Base-by-base conservation (phyloP, 73 alveolate species). In the Paraurostyla sp. region DNA sequence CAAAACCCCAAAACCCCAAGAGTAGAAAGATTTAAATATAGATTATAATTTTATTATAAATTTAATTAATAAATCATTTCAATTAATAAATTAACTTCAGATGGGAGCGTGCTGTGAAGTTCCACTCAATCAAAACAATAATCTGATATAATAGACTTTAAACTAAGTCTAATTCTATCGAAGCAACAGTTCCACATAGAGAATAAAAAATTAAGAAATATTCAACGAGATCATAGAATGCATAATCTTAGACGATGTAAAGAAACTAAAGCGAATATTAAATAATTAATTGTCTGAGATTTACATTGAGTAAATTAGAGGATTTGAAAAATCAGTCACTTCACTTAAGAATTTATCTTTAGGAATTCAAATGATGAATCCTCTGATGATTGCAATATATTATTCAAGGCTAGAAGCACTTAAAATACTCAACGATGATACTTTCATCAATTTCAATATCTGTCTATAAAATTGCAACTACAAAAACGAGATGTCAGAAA, bases 21-120 rank as follows among this genome's bases (percentile, higher is more conserved):
- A n/a, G n/a, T n/a, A n/a, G n/a, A n/a, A n/a, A n/a, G n/a, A n/a
- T n/a, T n/a, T n/a, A n/a, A n/a, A n/a, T n/a, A n/a, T n/a, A n/a
- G n/a, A n/a, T n/a, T n/a, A n/a, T n/a, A n/a, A n/a, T n/a, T n/a
- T n/a, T n/a, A n/a, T n/a, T n/a, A n/a, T n/a, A n/a, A n/a, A n/a
- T n/a, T n/a, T n/a, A n/a, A n/a, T n/a, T n/a, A n/a, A n/a, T n/a
- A n/a, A n/a, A n/a, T 52, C 69, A 52, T 18, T 52, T 20, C 13
- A 52, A 6, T n/a, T 52, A 9, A n/a, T 9, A 9, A 52, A 6
- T 13, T 52, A 18, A 9, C 4, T 4, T 52, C 4, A 11, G 4
- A 52, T 52, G 69, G 69, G 69, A 52, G 69, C 69, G 13, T 52
- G 69, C 23, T 52, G 69, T 52, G 69, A 52, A 52, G 13, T 52